phyloP scores from a whole-genome alignment of 192 early-diverging fungal species.

The Podila epigama region DNA sequence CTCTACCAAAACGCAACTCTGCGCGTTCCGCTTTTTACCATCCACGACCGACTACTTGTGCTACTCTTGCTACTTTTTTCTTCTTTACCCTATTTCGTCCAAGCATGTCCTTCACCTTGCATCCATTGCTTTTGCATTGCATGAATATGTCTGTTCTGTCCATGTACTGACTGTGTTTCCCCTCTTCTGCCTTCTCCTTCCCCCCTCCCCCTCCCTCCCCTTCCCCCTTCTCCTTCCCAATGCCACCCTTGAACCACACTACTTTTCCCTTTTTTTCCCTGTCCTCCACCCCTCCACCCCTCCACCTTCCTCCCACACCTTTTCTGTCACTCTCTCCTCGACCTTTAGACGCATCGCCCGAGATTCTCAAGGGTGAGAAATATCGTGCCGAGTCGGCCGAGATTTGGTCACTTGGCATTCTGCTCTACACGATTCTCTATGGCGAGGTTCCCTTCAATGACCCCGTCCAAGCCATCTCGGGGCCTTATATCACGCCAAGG shows the following conservation, averaged over 20 bases:
- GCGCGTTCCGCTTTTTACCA: no score
- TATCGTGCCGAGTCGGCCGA: constrained; percentile 75
- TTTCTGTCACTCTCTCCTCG: constrained; percentile 45
- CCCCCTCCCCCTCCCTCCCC: background rate
- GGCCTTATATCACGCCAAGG: constrained; percentile 42
- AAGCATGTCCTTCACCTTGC: background rate
- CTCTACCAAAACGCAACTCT: no score
- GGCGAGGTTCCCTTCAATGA: constrained; percentile 70
- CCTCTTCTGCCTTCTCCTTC: background rate
- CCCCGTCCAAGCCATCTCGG: constrained; percentile 49
- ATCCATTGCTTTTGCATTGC: background rate
- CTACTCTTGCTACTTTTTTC: background rate
- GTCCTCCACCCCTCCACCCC: constrained; percentile 30
- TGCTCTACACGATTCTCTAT: constrained; percentile 64
- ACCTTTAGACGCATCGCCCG: constrained; percentile 66
- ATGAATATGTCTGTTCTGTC: background rate
- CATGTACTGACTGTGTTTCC: background rate
- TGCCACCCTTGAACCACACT: constrained; percentile 60
- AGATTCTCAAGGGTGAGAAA: constrained; percentile 64
- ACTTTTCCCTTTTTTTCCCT: constrained; percentile 65
- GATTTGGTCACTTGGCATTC: constrained; percentile 77
- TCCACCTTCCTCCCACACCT: constrained; percentile 50
- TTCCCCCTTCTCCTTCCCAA: constrained; percentile 31
- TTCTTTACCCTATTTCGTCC: background rate
- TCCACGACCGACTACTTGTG: background rate